phyloP scores from a whole-genome alignment of 2,329 filamentous ascomycete genomes.

The Blastomyces silverae region DNA sequence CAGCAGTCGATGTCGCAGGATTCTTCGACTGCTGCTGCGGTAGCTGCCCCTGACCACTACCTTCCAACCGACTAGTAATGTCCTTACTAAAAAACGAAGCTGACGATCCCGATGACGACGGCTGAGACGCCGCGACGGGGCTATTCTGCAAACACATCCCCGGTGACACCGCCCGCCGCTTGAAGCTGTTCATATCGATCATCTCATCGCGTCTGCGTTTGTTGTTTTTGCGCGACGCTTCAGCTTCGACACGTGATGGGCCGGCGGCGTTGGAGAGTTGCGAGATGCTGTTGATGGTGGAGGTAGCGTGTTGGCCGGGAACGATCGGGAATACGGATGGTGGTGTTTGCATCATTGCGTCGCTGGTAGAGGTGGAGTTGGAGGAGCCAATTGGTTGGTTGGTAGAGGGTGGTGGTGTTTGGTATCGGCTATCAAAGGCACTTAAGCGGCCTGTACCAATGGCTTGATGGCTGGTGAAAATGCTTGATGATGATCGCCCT shows the following conservation, averaged over 20 bases:
- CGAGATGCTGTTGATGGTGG: neutral
- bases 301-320: neutral
- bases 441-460: slow-evolving; percentile 73
- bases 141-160: slow-evolving; percentile 88
- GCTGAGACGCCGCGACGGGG: slow-evolving; percentile 72
- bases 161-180: slow-evolving; percentile 83
- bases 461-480: slow-evolving; percentile 67
- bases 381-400: slow-evolving; percentile 49
- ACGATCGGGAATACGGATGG: slow-evolving; percentile 19
- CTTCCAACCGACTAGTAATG: neutral
- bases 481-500: slow-evolving; percentile 51
- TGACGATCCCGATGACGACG: slow-evolving; percentile 28
- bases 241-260: slow-evolving; percentile 18
- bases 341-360: slow-evolving; percentile 37
- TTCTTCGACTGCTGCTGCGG: slow-evolving; percentile 29
- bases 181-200: slow-evolving; percentile 80
- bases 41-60: neutral
- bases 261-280: slow-evolving; percentile 22
- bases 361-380: slow-evolving; percentile 39
- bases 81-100: slow-evolving; percentile 15
- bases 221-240: slow-evolving; percentile 18
- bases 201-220: slow-evolving; percentile 85
- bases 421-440: slow-evolving; percentile 62
- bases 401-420: slow-evolving; percentile 56
- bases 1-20: slow-evolving; percentile 40